Evolutionary conservation across 306 rosid species (phyloP), one percentile per base, ranked within the genome.

Genomic region (Pyrus communis): DNA sequence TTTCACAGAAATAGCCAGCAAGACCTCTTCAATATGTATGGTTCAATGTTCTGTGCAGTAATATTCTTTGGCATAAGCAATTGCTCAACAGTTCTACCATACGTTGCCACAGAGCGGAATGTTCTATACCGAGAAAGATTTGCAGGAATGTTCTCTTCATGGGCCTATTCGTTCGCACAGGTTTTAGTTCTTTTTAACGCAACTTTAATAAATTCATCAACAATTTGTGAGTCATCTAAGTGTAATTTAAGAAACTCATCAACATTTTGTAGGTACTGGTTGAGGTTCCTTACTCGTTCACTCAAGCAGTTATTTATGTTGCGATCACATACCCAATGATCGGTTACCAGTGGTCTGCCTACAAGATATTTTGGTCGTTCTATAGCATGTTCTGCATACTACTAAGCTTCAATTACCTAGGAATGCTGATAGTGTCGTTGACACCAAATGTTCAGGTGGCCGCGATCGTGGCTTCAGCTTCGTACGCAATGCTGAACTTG

Each of bases 151-250:
- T 88, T 84, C 73, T 88, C 90, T 46, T 81, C 90, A 4, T 84
- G 88, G 87, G 91, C 93, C 46, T 87, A 87, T 68, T 87, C 96
- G 25, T 78, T 84, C 54, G 89, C 96, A 51, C 96, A 90, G 91
- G 96, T 88, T 73, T 70, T 54, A 9, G 9, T 76, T 70, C 45
- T 80, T 71, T 25, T 14, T 0, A 0, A 0, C 46, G 11, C 19
- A 31, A 31, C 40, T 23, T 57, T 31, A 5, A 35, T 38, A 17
- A 73, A 22, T 2, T 55, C 23, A 22, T 38, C 35, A 25, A 72
- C 49, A 72, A 3, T 5, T 23, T 72, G 14, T 58, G 45, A 40
- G 3, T 40, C 45, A 40, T 40, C 45, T 2, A 40, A 40, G 45
- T 40, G 12, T 40, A 40, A 40, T 10, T 9, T 0, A 40, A 40